Evolutionary conservation across 768 basidiomycete genomes (phyloP).

Genomic region (Chalciporus pseudorubinellus): DNA sequence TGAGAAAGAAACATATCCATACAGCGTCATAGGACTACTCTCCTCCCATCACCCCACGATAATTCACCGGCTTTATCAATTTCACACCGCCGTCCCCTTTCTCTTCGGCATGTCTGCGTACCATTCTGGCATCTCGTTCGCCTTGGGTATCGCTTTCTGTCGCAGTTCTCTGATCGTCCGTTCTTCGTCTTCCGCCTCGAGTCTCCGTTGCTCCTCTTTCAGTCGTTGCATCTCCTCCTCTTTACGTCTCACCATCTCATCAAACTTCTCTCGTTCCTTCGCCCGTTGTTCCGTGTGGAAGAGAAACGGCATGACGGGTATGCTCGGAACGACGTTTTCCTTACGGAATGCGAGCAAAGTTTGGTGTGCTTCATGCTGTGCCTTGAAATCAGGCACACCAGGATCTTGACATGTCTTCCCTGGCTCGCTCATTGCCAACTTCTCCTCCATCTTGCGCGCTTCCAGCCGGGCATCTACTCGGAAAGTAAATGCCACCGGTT

Average conservation of each 20-base stretch:
- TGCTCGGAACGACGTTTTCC: slow-evolving; percentile 44
- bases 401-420: slow-evolving; percentile 19
- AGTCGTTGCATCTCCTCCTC: slow-evolving; percentile 50
- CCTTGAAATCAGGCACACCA: slow-evolving; percentile 53
- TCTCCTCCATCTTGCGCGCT: slow-evolving; percentile 42
- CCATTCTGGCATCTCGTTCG: slow-evolving; percentile 75
- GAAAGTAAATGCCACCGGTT: slow-evolving; percentile 53
- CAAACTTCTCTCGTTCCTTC: slow-evolving; percentile 63
- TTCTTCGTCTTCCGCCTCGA: slow-evolving; percentile 56
- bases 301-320: slow-evolving; percentile 32
- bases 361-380: slow-evolving; percentile 48
- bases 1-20: not conserved
- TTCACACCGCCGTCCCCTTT: slow-evolving; percentile 27
- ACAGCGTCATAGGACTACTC: slow-evolving; percentile 1
- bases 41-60: slow-evolving; percentile 13
- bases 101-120: slow-evolving; percentile 69
- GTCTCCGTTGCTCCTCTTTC: slow-evolving; percentile 46
- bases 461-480: slow-evolving; percentile 48
- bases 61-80: slow-evolving; percentile 10
- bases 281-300: slow-evolving; percentile 57
- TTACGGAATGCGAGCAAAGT: slow-evolving; percentile 39
- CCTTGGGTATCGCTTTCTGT: slow-evolving; percentile 61
- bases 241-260: slow-evolving; percentile 53
- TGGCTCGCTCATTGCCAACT: slow-evolving; percentile 25
- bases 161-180: slow-evolving; percentile 59